Conservation (phyloP, 2,329 filamentous ascomycete species). For the Epicoccum sorghinum region DNA sequence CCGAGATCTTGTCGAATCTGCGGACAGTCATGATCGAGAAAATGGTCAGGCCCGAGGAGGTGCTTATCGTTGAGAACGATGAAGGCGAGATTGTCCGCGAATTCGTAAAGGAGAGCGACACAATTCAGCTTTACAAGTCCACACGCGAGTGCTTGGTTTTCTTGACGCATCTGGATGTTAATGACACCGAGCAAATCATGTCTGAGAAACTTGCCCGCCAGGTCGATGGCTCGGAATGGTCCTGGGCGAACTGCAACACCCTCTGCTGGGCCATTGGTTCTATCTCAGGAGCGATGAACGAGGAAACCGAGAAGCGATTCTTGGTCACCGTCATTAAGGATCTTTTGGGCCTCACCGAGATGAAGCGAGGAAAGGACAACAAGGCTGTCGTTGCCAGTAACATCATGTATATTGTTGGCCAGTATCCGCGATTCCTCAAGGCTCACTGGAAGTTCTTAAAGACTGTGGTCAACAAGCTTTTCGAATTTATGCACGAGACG, state of each 20-base stretch:
- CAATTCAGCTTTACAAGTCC: conserved; percentile 98
- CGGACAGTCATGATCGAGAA: conserved; percentile 99
- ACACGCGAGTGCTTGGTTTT: conserved; percentile 97
- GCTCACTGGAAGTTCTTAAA: conserved; percentile 99
- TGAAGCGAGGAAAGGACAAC: conserved; percentile 99
- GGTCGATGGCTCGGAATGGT: conserved; percentile 96
- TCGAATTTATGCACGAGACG: conserved; percentile 99
- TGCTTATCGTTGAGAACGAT: conserved; percentile 98
- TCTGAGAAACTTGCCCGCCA: conserved; percentile 96
- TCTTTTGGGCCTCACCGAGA: conserved; percentile 92
- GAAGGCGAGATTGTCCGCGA: conserved; percentile 98
- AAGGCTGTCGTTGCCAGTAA: conserved; percentile 99
- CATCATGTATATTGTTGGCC: conserved; percentile 99
- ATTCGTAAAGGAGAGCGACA: conserved; percentile 99
- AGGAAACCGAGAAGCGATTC: conserved; percentile 98
- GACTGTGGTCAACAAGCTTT: conserved; percentile 99
- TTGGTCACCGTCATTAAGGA: conserved; percentile 99
- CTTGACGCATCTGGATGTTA: conserved; percentile 93
- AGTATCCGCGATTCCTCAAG: conserved; percentile 97
- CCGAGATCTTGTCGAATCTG: conserved; percentile 89
- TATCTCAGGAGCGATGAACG: conserved; percentile 98
- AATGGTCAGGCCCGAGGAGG: conserved; percentile 98
- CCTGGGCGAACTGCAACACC: conserved; percentile 99
- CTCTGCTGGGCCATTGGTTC: conserved; percentile 99
- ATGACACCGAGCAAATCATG: conserved; percentile 99